Percentiles rank a stretch among this genome's conserved stretches.
phyloP scores from a whole-genome alignment of 2,329 filamentous ascomycete genomes.

The Clarireedia paspali region DNA sequence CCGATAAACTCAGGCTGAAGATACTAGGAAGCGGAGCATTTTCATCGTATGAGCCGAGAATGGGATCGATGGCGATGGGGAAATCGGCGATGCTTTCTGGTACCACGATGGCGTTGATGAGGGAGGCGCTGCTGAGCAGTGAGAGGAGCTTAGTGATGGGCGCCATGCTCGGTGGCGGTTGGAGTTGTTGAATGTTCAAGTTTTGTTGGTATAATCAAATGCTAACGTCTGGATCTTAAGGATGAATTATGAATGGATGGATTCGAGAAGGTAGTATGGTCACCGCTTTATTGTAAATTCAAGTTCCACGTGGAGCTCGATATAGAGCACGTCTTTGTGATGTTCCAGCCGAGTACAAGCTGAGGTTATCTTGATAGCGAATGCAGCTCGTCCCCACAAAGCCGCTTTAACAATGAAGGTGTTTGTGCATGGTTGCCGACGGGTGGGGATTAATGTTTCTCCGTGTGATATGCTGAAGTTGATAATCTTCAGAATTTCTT shows the following conservation, averaged over 20 bases:
- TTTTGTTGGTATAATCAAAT: too few relatives aligned
- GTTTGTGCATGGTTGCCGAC: neutral
- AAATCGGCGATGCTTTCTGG: constrained; percentile 6
- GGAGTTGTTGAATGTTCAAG: neutral
- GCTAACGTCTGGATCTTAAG: too few relatives aligned
- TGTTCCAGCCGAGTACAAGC: neutral
- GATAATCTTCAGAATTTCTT: too few relatives aligned
- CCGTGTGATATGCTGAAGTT: too few relatives aligned
- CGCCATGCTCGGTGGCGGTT: constrained; percentile 14
- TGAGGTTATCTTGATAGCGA: constrained; percentile 3
- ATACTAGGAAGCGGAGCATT: constrained; percentile 2
- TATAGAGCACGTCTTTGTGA: constrained; percentile 1
- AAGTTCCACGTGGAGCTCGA: neutral
- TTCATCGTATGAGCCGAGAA: neutral
- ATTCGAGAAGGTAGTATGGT: too few relatives aligned
- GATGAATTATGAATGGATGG: too few relatives aligned
- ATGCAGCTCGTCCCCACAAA: neutral
- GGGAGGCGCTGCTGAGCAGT: constrained; percentile 13
- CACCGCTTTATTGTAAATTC: neutral
- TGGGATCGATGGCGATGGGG: neutral
- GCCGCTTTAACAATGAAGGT: neutral
- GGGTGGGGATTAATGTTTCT: too few relatives aligned
- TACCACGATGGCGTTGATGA: constrained; percentile 16
- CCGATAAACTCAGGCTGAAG: constrained; percentile 4
- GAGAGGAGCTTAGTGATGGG: constrained; percentile 15